Evolutionary conservation across 1,139 yeast species (phyloP).

Genomic region (Suzukiozyma palmioleophila): DNA sequence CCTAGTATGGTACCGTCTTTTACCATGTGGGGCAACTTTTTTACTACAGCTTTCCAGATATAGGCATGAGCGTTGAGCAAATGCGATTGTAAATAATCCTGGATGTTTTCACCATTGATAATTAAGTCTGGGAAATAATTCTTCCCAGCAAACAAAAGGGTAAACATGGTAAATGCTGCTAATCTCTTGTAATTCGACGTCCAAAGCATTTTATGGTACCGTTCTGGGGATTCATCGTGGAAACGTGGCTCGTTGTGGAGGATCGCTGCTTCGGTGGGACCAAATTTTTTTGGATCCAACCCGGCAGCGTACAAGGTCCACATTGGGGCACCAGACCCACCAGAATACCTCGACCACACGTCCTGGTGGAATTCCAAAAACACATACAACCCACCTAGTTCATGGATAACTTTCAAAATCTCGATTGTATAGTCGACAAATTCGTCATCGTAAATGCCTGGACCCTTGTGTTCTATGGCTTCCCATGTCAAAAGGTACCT

Average conservation of each 20-base stretch:
- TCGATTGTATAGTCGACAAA: constrained; percentile 68
- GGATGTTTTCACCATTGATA: constrained; percentile 71
- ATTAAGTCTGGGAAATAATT: constrained; percentile 66
- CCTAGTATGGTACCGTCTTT: constrained; percentile 59
- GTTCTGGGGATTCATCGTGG: constrained; percentile 26
- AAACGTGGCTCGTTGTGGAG: constrained; percentile 53
- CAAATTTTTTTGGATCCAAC: constrained; percentile 67
- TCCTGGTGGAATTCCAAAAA: constrained; percentile 91
- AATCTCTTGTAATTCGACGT: constrained; percentile 78
- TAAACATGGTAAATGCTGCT: constrained; percentile 79
- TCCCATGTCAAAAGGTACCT: constrained; percentile 88
- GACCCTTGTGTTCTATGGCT: constrained; percentile 85
- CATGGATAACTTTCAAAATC: constrained; percentile 53
- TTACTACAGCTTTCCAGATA: constrained; percentile 49
- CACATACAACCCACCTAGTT: constrained; percentile 73
- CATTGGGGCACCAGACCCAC: constrained; percentile 95
- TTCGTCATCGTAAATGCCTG: constrained; percentile 76
- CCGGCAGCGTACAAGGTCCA: constrained; percentile 98
- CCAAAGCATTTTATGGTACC: constrained; percentile 88
- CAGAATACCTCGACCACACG: constrained; percentile 85
- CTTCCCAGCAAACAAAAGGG: constrained; percentile 77
- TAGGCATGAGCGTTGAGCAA: constrained; percentile 53
- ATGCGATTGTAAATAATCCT: constrained; percentile 66
- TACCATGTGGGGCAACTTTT: constrained; percentile 50
- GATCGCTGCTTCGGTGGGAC: constrained; percentile 67